A percentile compares a stretch with the other conserved stretches of the same genome.
Evolutionary conservation across 2,329 filamentous ascomycete species (phyloP).

Genomic region (Trichoderma breve): DNA sequence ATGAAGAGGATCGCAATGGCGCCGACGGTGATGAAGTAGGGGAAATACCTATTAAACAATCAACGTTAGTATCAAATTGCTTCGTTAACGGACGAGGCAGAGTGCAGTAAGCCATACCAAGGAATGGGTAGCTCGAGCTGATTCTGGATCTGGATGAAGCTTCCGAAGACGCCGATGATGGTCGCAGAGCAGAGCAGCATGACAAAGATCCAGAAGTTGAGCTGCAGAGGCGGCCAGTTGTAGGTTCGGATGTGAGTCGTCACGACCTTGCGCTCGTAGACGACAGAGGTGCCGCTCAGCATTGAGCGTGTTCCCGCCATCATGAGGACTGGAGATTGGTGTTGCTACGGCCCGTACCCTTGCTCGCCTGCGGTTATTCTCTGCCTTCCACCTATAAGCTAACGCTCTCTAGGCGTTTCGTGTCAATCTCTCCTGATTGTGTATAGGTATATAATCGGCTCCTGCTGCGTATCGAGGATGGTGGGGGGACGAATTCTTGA

Average conservation of each 20-base stretch:
- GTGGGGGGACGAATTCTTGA: not conserved
- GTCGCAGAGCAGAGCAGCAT: conserved; percentile 60
- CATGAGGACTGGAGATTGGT: not conserved
- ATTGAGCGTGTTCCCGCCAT: conserved; percentile 20
- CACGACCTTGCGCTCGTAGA: conserved; percentile 44
- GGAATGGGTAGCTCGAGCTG: conserved; percentile 55
- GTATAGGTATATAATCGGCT: not conserved
- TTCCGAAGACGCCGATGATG: conserved; percentile 60
- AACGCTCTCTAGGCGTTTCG: not conserved
- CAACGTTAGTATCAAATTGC: not conserved
- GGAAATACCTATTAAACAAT: conserved; percentile 56
- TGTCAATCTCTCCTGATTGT: not conserved
- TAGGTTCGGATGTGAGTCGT: conserved; percentile 53
- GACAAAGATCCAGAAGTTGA: conserved; percentile 66
- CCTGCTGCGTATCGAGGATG: not conserved
- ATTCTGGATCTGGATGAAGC: conserved; percentile 58
- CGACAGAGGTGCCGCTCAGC: conserved; percentile 40
- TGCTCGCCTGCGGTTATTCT: not conserved
- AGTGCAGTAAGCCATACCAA: conserved; percentile 45
- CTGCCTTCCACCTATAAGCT: not conserved
- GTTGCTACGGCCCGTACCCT: not conserved
- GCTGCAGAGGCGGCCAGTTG: conserved; percentile 66
- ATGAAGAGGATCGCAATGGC: conserved; percentile 66
- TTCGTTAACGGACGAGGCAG: not conserved
- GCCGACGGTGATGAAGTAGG: conserved; percentile 61